These are phyloP conservation scores for Tolypocladium album DNA, from an alignment of 2,329 filamentous ascomycete species.

Conservation along the genomic window DNA sequence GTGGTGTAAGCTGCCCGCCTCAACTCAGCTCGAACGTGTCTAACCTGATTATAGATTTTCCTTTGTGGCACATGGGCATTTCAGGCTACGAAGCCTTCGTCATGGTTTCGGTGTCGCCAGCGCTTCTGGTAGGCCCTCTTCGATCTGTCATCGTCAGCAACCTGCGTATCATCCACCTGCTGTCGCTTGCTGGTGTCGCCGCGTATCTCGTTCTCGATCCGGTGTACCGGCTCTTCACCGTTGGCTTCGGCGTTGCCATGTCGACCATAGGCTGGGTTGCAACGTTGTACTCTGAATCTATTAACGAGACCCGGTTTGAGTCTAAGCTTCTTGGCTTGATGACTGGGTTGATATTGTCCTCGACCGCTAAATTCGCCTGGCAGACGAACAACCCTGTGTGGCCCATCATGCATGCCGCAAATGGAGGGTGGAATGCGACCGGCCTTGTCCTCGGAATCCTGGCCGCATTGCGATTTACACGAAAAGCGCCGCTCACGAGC, in stretches of 20 bases:
- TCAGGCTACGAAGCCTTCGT: constrained; percentile 90
- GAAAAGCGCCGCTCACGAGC: constrained; percentile 43
- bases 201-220: constrained; percentile 70
- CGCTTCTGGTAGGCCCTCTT: constrained; percentile 62
- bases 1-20: constrained; percentile 62
- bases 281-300: constrained; percentile 68
- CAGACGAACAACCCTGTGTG: constrained; percentile 94
- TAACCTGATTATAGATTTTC: constrained; percentile 56
- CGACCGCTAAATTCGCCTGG: constrained; percentile 84
- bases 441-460: constrained; percentile 68
- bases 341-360: constrained; percentile 74
- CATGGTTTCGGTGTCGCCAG: constrained; percentile 72
- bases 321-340: constrained; percentile 70
- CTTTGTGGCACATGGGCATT: constrained; percentile 97
- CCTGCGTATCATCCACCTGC: constrained; percentile 58
- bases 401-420: constrained; percentile 83
- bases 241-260: constrained; percentile 72
- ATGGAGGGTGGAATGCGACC: constrained; percentile 85
- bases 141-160: constrained; percentile 59
- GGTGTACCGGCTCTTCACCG: constrained; percentile 64
- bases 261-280: constrained; percentile 77
- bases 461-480: constrained; percentile 65
- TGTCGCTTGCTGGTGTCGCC: constrained; percentile 67
- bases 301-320: constrained; percentile 67
- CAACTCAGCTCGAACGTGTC: not conserved